Evolutionary conservation across 208 protist genomes (phyloP).

Genomic region (Acanthamoeba comandoni): DNA sequence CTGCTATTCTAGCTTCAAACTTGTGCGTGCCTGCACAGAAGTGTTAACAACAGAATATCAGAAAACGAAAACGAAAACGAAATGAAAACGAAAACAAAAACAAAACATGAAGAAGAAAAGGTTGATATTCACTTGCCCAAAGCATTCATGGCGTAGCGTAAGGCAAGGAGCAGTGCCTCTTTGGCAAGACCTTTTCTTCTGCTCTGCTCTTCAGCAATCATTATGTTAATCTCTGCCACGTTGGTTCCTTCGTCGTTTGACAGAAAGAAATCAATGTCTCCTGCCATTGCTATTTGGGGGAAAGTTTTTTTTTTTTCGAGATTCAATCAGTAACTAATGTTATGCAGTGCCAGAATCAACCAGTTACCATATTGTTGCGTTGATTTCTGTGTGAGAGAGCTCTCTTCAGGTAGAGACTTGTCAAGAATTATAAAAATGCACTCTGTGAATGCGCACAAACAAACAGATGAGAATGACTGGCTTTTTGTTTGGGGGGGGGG

Average conservation of each 20-base stretch:
- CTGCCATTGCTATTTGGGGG: constrained; percentile 60
- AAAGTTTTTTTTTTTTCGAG: not conserved
- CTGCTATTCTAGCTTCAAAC: constrained; percentile 56
- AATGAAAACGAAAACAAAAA: too few species aligned
- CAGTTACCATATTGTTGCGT: constrained; percentile 61
- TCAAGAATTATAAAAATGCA: constrained; percentile 69
- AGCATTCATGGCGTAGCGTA: constrained; percentile 28
- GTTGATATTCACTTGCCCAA: not conserved
- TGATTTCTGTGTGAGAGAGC: not conserved
- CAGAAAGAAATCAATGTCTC: constrained; percentile 61
- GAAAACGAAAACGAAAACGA: too few species aligned
- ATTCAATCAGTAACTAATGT: too few species aligned
- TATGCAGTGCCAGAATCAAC: too few species aligned
- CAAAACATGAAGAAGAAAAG: too few species aligned
- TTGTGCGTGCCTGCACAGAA: constrained; percentile 1
- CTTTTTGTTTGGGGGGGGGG: too few species aligned
- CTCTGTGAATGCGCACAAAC: not conserved
- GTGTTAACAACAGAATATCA: too few species aligned
- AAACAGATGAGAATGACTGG: not conserved
- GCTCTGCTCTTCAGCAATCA: constrained; percentile 63
- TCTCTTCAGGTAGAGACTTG: constrained; percentile 56
- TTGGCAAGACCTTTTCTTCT: constrained; percentile 47
- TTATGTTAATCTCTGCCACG: constrained; percentile 69
- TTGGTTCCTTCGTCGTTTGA: constrained; percentile 36
- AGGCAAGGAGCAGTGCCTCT: constrained; percentile 38